A percentile compares a stretch with the other conserved stretches of the same genome.
These are phyloP conservation scores for Kwoniella shivajii DNA, from an alignment of 1,284 basidiomycete species.

Conservation along the genomic window DNA sequence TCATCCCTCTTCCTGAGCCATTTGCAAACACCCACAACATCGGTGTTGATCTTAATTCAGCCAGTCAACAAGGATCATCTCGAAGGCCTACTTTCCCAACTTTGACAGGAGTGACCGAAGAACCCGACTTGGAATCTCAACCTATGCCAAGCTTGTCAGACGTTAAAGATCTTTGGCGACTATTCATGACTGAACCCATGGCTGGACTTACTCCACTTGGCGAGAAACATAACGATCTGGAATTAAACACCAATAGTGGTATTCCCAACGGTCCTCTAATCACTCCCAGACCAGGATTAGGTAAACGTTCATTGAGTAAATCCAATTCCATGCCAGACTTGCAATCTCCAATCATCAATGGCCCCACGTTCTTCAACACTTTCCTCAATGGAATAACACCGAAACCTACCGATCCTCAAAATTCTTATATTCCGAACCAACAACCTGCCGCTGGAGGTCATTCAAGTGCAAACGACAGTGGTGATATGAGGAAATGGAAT, in stretches of 20 bases:
- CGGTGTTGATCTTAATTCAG: not conserved
- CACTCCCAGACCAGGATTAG: conserved; percentile 33
- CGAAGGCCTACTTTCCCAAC: conserved; percentile 30
- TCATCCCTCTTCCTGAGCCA: conserved; percentile 13
- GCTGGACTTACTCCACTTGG: conserved; percentile 18
- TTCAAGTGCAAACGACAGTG: not conserved
- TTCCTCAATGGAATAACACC: conserved; percentile 27
- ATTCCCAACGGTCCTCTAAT: conserved; percentile 2
- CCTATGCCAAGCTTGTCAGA: conserved; percentile 35
- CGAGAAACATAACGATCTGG: conserved; percentile 11
- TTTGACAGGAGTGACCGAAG: conserved; percentile 5
- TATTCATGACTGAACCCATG: conserved; percentile 43
- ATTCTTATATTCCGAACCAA: conserved; percentile 19
- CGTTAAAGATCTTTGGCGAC: conserved; percentile 48
- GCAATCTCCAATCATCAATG: conserved; percentile 58
- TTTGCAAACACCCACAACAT: conserved; percentile 20
- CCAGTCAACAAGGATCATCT: not conserved
- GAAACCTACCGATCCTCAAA: conserved; percentile 22
- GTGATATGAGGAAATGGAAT: conserved; percentile 37
- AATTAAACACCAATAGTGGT: not conserved
- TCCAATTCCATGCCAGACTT: conserved; percentile 58
- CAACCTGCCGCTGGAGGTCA: conserved; percentile 1
- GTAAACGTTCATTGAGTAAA: conserved; percentile 34
- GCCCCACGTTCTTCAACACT: conserved; percentile 23
- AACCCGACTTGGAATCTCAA: conserved; percentile 3